These are phyloP conservation scores for Pestalotiopsis sp. DNA, from an alignment of 2,329 filamentous ascomycete species.

Conservation along the genomic window DNA sequence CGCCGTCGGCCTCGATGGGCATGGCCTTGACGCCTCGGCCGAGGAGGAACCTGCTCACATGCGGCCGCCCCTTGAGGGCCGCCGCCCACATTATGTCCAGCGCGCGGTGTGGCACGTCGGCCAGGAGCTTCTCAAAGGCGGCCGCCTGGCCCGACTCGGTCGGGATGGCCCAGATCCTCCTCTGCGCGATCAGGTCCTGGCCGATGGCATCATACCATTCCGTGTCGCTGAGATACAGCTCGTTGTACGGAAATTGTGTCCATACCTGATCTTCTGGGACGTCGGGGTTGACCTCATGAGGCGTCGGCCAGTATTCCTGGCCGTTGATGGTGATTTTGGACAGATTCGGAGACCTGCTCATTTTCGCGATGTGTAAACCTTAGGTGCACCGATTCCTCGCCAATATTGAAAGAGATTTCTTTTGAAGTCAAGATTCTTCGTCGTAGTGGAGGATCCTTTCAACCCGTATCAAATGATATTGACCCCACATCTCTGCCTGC, in stretches of 20 bases:
- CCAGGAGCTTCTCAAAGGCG: not conserved
- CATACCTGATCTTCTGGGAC: not conserved
- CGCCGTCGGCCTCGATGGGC: not conserved
- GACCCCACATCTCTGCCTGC: too few species aligned
- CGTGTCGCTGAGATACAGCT: not conserved
- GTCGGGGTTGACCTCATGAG: not conserved
- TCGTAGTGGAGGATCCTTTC: not conserved
- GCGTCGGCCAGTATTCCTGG: not conserved
- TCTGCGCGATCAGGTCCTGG: not conserved
- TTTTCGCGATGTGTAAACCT: not conserved
- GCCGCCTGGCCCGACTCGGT: not conserved
- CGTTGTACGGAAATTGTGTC: not conserved
- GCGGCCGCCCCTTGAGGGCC: not conserved
- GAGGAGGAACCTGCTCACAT: not conserved
- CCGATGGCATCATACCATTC: not conserved
- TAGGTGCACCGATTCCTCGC: not conserved
- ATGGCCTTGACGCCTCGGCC: not conserved
- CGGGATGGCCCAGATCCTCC: not conserved
- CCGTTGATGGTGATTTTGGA: not conserved
- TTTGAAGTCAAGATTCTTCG: not conserved
- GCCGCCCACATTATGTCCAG: slow-evolving; percentile 4
- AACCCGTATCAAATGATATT: too few species aligned
- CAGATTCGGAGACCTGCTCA: not conserved
- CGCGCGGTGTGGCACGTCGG: not conserved
- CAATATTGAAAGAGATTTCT: not conserved